A percentile compares a stretch with the other conserved stretches of the same genome.
phyloP scores from a whole-genome alignment of 345 rosid species.

The Gossypium anomalum region DNA sequence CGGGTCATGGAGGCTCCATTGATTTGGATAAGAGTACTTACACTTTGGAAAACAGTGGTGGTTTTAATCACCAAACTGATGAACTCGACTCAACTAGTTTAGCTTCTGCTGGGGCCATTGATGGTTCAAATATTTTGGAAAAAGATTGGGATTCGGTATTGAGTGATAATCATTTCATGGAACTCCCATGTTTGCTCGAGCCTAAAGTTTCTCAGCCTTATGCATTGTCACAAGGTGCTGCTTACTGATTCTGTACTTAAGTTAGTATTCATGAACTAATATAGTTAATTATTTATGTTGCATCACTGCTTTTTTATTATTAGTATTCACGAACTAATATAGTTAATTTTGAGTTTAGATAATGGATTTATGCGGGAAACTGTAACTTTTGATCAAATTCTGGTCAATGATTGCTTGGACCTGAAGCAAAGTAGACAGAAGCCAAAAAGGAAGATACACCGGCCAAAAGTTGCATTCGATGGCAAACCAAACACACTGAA shows the following conservation, averaged over 20 bases:
- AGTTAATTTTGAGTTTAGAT: not conserved
- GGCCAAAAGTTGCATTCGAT: constrained; percentile 29
- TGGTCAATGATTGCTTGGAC: not conserved
- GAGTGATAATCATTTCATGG: not conserved
- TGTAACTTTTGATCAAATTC: not conserved
- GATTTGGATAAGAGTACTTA: constrained; percentile 13
- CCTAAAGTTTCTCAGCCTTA: not conserved
- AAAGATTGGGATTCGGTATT: not conserved
- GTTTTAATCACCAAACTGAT: not conserved
- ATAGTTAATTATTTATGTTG: not conserved
- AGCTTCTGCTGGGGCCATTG: not conserved
- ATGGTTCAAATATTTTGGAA: not conserved
- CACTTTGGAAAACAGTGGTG: not conserved
- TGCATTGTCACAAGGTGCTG: not conserved
- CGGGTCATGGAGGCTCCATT: not conserved
- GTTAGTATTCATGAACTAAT: not conserved
- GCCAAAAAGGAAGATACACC: constrained; percentile 25
- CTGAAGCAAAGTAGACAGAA: constrained; percentile 19
- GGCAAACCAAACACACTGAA: not conserved
- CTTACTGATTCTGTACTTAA: not conserved
- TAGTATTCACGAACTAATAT: not conserved
- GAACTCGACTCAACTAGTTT: not conserved
- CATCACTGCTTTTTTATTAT: no score
- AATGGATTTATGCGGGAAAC: not conserved
- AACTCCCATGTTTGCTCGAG: not conserved